These are phyloP conservation scores for Cryptococcus sp. DNA, from an alignment of 1,284 basidiomycete species.

Conservation along the genomic window DNA sequence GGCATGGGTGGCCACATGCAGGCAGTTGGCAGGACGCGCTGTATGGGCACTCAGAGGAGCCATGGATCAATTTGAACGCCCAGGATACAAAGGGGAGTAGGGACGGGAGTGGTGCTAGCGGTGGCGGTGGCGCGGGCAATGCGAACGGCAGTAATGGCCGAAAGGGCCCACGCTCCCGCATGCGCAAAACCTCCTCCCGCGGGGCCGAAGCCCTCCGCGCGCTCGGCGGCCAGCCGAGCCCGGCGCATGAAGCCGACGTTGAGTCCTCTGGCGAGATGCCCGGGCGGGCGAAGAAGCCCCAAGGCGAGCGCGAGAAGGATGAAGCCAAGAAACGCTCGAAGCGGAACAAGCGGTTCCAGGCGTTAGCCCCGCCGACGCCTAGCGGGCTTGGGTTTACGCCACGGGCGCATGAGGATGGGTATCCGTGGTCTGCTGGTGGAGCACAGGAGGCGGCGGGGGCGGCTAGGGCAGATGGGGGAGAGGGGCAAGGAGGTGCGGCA, in stretches of 20 bases:
- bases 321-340: neutral
- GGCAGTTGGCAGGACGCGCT: constrained; percentile 47
- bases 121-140: neutral
- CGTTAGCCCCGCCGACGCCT: constrained; percentile 33
- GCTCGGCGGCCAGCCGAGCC: neutral
- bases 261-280: neutral
- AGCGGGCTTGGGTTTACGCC: constrained; percentile 35
- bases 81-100: constrained; percentile 1
- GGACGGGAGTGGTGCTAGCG: neutral
- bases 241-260: constrained; percentile 1
- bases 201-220: neutral
- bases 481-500: constrained; percentile 5
- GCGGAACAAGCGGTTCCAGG: constrained; percentile 22
- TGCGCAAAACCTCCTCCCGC: neutral
- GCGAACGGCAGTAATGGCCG: neutral
- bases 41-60: constrained; percentile 33
- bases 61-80: neutral
- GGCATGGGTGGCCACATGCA: constrained; percentile 38
- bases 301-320: constrained; percentile 7
- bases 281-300: neutral
- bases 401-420: constrained; percentile 3
- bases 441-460: neutral
- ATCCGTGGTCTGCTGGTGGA: constrained; percentile 6
- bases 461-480: constrained; percentile 8
- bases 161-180: neutral